Base-by-base conservation (phyloP, 768 basidiomycete species). In the Phylloporus arenicola region DNA sequence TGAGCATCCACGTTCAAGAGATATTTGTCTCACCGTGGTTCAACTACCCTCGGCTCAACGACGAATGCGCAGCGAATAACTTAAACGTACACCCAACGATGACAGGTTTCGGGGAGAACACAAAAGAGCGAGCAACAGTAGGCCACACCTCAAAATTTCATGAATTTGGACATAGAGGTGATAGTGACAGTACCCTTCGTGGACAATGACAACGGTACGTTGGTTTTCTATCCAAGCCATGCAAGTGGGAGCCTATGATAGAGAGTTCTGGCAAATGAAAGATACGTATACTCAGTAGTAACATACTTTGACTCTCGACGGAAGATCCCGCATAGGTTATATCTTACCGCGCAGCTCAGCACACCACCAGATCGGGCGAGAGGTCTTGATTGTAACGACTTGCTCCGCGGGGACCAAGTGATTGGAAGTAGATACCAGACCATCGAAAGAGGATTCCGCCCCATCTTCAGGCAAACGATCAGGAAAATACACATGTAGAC, bases 371-470 rank as follows among this genome's bases (percentile, higher is more conserved):
- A 99, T 86, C 0, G 92, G 88, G 44, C 76, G 79, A 20, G 84
- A 79, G 0, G 93, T 97, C 62, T 78, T 79, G 45, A 97, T 72
- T 62, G 76, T 81, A 6, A 96, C 86, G 1, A 75, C 63, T 17
- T 75, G 70, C 53, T 86, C 77, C 2, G 76, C 75, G 0, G 84
- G 82, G 0, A 91, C 64, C 7, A 99, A 75, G 57, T 96, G 92
- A 60, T 99, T 99, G 0, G 94, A 97, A 0, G 94, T 96, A 1
- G 95, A 98, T 0, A 99, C 67, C 20, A 91, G 60, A 0, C 90
- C 90, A 35, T 87, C 83, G 52, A 98, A 90, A 0, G 84, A 89
- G 0, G 93, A 96, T 54, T 72, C 68, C 40, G 74, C 66, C 17
- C 83, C 74, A 49, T 74, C 85, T 87, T 65, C 25, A 44, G 34